Base-by-base conservation (phyloP, 805 yeast genomes). In the Candida vaughaniae region DNA sequence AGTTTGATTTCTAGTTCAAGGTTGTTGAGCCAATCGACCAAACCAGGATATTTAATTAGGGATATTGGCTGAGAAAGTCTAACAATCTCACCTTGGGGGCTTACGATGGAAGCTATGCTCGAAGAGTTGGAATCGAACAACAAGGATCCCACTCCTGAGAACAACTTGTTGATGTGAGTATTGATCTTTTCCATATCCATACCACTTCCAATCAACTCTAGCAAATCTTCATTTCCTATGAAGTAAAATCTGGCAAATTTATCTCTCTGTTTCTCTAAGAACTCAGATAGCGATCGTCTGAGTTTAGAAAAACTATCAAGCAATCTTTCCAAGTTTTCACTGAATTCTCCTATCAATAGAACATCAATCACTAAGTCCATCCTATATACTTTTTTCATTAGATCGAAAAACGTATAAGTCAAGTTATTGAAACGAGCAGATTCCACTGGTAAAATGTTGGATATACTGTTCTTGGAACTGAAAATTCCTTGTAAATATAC, bases 141-240 rank as follows among this genome's bases (percentile, higher is more conserved):
- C 2, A 86, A 46, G 2, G 64, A 51, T 0, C 70, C 46, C 3
- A 88, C 63, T 2, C 91, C 95, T 4, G 78, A 56, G 54, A 85
- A 89, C 81, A 89, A 74, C 50, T 85, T 85, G 31, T 68, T 66
- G 33, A 89, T 59, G 50, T 83, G 89, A 31, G 67, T 71, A 12
- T 80, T 78, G 3, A 82, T 65, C n/a, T 54, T 46, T 2, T 31
- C 28, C 2, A 77, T 48, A 45, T 80, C 74, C 4, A 54, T 60
- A 0, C 78, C 63, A 35, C 81, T 73, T 2, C 97, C 96, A 23
- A 91, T 73, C 26, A 91, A 74, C 43, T 87, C 95, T 22, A 91
- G 63, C 20, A 91, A 60, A 54, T 91, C 96, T 42, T 89, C 96
- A 54, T 91, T 91, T 5, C 97, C 96, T 18, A 91, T 63, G 53